A percentile compares a stretch with the other conserved stretches of the same genome.
Evolutionary conservation across 2,329 filamentous ascomycete genomes (phyloP).

Genomic region (Neofusicoccum kwambonambiense): DNA sequence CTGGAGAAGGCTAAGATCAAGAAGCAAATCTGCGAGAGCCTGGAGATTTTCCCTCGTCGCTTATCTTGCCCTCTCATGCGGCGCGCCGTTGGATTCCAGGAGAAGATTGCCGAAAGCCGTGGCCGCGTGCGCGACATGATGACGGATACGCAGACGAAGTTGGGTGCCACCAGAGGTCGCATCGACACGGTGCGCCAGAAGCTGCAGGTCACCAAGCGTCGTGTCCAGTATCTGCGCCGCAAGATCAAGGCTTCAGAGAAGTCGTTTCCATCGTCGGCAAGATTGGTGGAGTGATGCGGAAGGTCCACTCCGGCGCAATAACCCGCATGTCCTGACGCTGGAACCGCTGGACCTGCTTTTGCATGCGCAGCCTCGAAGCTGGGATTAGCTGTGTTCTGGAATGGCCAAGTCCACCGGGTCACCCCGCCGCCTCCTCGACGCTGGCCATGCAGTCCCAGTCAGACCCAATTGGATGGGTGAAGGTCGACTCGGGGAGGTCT

Average conservation of each 20-base stretch:
- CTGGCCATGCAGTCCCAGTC: background rate
- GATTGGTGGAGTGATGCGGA: background rate
- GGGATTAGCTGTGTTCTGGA: background rate
- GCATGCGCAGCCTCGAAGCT: background rate
- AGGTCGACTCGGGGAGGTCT: background rate
- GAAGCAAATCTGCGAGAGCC: conserved; percentile 16
- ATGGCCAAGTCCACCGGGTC: background rate
- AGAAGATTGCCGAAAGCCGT: conserved; percentile 12
- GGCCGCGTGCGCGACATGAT: conserved; percentile 14
- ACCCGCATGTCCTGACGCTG: no score
- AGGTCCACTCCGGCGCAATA: background rate
- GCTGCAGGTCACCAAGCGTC: conserved; percentile 3
- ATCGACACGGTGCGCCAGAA: conserved; percentile 5
- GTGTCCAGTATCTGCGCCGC: conserved; percentile 1
- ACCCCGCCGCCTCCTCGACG: background rate
- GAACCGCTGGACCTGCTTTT: background rate
- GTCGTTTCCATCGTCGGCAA: background rate
- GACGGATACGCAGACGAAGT: conserved; percentile 1
- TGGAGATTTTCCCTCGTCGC: conserved; percentile 3
- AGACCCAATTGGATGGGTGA: background rate
- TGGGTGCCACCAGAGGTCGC: background rate
- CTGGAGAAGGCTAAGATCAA: conserved; percentile 12
- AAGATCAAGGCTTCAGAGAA: conserved; percentile 7
- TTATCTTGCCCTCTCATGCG: conserved; percentile 15
- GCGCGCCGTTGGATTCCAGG: conserved; percentile 12